Base-by-base conservation (phyloP, 2,329 filamentous ascomycete species). In the Stagonosporopsis tanaceti region DNA sequence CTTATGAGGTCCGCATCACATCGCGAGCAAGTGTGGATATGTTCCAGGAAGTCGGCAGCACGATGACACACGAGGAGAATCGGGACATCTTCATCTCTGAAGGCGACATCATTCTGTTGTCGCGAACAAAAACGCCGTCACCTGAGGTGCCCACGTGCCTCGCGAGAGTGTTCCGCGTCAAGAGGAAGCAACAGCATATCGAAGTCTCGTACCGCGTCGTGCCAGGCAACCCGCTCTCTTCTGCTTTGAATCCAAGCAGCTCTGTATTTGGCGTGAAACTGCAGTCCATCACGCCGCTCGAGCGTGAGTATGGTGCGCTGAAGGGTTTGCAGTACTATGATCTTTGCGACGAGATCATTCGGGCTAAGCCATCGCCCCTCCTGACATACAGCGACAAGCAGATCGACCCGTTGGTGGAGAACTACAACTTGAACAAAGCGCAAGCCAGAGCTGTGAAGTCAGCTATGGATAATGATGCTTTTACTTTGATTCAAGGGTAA, bases 321-420 rank as follows among this genome's bases (percentile, higher is more conserved):
- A 90, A 93, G 78, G 94, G 91, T 68, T 78, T 99, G 62, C 90
- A 96, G 74, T 98, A 96, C 76, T 99, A 98, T 69, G 95, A 99
- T 76, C 83, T 99, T 20, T 96, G 94, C 80, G 90, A 94, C 56
- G 95, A 99, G 77, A 91, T 99, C 54, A 82, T 96, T 45, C 88
- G 88, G 67, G 95, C 93, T 3, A 92, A 93, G 71, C 95, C 96
- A 1, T 97, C 94, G 6, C 93, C 92, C 1, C 87, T 97, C 65
- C 84, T 97, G 50, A 87, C 86, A 6, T 97, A 96, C 72, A 86
- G 87, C 39, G 88, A 94, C 4, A 86, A 90, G 61, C 88, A 88
- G 59, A 80, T 97, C 6, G 80, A 85, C 6, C 84, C 85, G 7
- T 84, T 92, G 34, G 88, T 90, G 76, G 80, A 85, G 24, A 93